Evolutionary conservation across 306 rosid genomes (phyloP).

Genomic region (Cicer yamashitae): DNA sequence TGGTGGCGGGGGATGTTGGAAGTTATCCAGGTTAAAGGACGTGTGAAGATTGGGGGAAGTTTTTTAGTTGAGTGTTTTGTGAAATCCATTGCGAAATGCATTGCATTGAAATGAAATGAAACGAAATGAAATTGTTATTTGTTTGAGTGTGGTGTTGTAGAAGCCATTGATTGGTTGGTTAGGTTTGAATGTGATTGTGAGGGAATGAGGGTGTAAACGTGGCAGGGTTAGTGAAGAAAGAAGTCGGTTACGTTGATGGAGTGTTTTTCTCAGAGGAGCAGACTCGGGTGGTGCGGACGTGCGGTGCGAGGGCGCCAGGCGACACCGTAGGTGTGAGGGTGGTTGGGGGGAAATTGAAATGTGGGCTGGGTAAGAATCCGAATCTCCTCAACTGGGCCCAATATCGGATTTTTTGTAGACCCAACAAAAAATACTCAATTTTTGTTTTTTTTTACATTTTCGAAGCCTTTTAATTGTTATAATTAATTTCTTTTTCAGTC

Average conservation of each 20-base stretch:
- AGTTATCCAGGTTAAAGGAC: conserved; percentile 55
- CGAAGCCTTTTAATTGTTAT: too few relatives aligned
- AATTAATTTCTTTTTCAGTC: too few relatives aligned
- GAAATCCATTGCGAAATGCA: conserved; percentile 55
- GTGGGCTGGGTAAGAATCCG: too few relatives aligned
- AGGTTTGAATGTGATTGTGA: background rate
- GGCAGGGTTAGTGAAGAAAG: conserved; percentile 1
- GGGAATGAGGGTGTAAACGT: background rate
- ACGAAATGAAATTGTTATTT: background rate
- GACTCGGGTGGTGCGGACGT: too few relatives aligned
- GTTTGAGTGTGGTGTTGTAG: background rate
- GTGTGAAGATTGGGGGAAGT: conserved; percentile 46
- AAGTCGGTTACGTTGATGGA: conserved; percentile 14
- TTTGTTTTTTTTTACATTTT: too few relatives aligned
- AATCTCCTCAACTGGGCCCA: too few relatives aligned
- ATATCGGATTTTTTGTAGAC: too few relatives aligned
- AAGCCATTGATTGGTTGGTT: conserved; percentile 18
- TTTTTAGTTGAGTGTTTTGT: conserved; percentile 44
- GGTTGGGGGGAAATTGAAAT: too few relatives aligned
- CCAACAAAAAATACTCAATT: too few relatives aligned
- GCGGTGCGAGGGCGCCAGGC: too few relatives aligned
- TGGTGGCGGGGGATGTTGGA: conserved; percentile 40
- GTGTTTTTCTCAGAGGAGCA: too few relatives aligned
- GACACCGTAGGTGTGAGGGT: too few relatives aligned
- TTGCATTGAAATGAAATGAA: conserved; percentile 29